Conservation (phyloP, 192 early-diverging fungal species). For the Coemansia sp. region DNA sequence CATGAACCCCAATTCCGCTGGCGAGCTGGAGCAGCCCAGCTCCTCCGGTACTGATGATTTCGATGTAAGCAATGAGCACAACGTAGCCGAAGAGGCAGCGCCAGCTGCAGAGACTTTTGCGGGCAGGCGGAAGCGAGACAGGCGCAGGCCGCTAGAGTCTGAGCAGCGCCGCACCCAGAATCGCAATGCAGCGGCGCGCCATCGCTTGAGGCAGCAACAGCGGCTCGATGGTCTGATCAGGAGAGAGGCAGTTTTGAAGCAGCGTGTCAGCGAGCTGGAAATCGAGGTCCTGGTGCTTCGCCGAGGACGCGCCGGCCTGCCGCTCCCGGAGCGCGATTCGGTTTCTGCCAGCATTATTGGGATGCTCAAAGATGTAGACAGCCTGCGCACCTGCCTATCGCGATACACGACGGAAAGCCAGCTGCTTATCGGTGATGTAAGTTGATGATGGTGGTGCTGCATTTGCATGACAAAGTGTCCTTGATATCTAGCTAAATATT, state of each 20-base stretch:
- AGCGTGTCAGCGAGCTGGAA: conserved; percentile 31
- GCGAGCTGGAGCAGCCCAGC: too few species aligned
- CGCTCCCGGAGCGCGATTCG: conserved; percentile 10
- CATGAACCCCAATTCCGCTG: too few species aligned
- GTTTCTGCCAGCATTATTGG: conserved; percentile 19
- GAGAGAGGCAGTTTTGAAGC: conserved; percentile 29
- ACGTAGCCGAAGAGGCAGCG: background rate
- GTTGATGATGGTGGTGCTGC: background rate
- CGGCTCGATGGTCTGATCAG: conserved; percentile 11
- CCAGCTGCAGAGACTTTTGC: background rate
- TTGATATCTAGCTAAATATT: too few species aligned
- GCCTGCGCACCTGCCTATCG: conserved; percentile 9
- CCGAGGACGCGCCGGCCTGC: conserved; percentile 8
- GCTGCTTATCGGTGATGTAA: conserved; percentile 13
- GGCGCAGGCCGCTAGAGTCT: background rate
- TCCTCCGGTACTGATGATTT: too few species aligned
- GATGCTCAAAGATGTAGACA: conserved; percentile 11
- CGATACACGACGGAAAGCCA: conserved; percentile 3
- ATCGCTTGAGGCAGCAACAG: conserved; percentile 33
- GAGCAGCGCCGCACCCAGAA: conserved; percentile 32
- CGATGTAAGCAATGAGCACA: background rate
- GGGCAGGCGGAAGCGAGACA: background rate
- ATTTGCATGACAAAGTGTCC: background rate
- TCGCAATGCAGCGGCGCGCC: conserved; percentile 42
- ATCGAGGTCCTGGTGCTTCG: conserved; percentile 15